Percentiles rank a stretch among this genome's conserved stretches.
phyloP scores from a whole-genome alignment of 2,329 filamentous ascomycete genomes.

The Colletotrichum somersetense region DNA sequence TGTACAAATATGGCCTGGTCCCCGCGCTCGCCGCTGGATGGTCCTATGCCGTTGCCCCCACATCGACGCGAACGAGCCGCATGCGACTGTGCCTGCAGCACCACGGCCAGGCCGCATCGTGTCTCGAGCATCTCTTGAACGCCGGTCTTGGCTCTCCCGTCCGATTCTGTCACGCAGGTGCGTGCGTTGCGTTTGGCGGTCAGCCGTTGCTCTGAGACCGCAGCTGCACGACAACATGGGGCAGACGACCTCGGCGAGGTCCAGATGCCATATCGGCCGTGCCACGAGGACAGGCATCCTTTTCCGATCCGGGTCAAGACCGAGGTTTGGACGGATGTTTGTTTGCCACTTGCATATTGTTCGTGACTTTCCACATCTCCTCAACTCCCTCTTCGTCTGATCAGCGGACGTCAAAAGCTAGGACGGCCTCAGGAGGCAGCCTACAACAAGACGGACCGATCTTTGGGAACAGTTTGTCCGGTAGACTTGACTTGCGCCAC shows the following conservation, averaged over 20 bases:
- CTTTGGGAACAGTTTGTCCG: not conserved
- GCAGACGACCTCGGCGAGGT: conserved; percentile 5
- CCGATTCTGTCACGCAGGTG: conserved; percentile 23
- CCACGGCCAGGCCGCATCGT: conserved; percentile 13
- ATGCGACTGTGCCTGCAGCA: conserved; percentile 24
- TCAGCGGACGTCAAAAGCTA: conserved; percentile 18
- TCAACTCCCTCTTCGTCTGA: conserved; percentile 7
- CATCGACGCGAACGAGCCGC: conserved; percentile 22
- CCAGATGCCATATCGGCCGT: conserved; percentile 1
- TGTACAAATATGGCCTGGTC: conserved; percentile 15
- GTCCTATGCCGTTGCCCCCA: conserved; percentile 1
- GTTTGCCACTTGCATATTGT: not conserved
- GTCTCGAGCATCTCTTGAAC: conserved; percentile 31
- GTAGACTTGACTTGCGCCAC: not conserved
- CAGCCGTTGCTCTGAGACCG: conserved; percentile 32
- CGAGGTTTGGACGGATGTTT: conserved; percentile 26
- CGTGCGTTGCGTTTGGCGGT: conserved; percentile 15
- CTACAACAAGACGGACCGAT: not conserved
- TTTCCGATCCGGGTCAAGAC: not conserved
- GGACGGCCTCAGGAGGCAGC: not conserved
- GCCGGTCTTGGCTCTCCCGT: conserved; percentile 35
- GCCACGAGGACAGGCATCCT: not conserved
- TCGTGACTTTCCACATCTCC: not conserved
- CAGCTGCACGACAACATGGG: conserved; percentile 29
- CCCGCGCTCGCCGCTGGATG: not conserved